A percentile compares a stretch with the other conserved stretches of the same genome.
Conservation (phyloP, 164 flowering plant genomes). For the Umbellularia californica region DNA sequence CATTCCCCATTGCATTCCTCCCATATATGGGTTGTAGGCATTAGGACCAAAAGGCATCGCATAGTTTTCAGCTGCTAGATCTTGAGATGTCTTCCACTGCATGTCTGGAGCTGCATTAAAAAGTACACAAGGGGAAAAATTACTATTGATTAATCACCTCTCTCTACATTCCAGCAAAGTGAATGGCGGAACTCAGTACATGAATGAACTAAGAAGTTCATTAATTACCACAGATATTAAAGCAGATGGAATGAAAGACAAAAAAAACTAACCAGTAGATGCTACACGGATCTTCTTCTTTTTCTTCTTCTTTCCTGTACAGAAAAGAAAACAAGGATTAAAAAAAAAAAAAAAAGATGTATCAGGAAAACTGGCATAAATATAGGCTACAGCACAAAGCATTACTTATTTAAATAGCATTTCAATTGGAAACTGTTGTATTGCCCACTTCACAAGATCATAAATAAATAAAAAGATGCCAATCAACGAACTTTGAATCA, state of each 20-base stretch:
- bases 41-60: conserved; percentile 67
- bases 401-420: no score
- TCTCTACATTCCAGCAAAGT: not conserved
- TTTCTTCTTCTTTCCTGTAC: conserved; percentile 84
- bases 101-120: conserved; percentile 41
- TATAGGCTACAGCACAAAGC: not conserved
- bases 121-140: not conserved
- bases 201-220: not conserved
- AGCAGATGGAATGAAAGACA: not conserved
- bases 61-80: conserved; percentile 51
- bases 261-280: conserved; percentile 48
- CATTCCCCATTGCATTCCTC: conserved; percentile 70
- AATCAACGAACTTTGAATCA: not conserved
- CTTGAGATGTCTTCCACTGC: conserved; percentile 69
- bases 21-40: conserved; percentile 65
- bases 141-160: no score
- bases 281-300: conserved; percentile 74
- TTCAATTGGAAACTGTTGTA: no score
- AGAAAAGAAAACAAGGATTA: not conserved
- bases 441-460: no score
- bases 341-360: no score
- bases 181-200: not conserved
- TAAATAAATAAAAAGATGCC: no score
- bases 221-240: not conserved
- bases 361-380: no score